Percentiles rank a stretch among this genome's conserved stretches.
These are phyloP conservation scores for Ephemerocybe angulata DNA, from an alignment of 768 basidiomycete species.

Conservation along the genomic window DNA sequence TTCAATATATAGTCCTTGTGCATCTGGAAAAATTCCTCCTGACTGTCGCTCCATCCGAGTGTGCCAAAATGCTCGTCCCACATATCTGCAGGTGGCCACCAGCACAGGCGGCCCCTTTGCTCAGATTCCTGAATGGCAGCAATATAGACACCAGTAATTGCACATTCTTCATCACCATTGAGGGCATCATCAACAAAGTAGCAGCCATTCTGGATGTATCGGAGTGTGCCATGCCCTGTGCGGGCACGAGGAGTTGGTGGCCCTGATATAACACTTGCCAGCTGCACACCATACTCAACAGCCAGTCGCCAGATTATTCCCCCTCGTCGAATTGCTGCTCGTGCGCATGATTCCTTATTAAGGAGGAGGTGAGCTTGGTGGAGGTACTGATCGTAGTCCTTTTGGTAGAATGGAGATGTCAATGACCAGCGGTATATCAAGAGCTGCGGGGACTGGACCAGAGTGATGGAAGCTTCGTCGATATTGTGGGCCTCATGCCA, in stretches of 20 bases:
- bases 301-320: not conserved
- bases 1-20: not conserved
- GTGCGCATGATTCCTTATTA: not conserved
- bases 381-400: not conserved
- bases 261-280: not conserved
- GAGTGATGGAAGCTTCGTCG: slow-evolving; percentile 25
- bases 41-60: not conserved
- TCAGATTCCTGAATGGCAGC: not conserved
- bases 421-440: not conserved
- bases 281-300: not conserved
- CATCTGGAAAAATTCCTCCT: not conserved
- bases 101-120: not conserved
- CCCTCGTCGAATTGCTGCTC: not conserved
- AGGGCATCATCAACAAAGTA: not conserved
- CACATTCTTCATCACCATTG: not conserved
- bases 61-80: not conserved
- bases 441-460: slow-evolving; percentile 22
- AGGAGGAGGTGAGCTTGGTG: not conserved
- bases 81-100: not conserved
- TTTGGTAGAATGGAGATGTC: not conserved
- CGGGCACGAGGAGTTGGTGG: not conserved
- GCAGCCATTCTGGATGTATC: not conserved
- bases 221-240: not conserved
- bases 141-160: not conserved
- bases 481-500: slow-evolving; percentile 24